Evolutionary conservation across 192 early-diverging fungal species (phyloP), one percentile per base, ranked within the genome.

Genomic region (Linnemannia zychae): DNA sequence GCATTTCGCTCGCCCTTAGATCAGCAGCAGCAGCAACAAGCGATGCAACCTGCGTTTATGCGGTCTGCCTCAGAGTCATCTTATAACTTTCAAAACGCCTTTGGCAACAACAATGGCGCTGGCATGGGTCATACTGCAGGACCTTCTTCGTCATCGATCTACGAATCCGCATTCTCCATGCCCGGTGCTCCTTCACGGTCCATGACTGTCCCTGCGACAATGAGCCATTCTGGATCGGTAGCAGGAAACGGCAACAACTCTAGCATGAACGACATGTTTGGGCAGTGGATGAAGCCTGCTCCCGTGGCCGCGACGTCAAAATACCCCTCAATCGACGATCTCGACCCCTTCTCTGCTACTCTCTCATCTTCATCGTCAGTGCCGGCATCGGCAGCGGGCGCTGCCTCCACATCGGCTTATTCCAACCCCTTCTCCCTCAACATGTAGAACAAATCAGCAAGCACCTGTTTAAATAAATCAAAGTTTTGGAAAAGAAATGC

Each of bases 271-370:
- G 80, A 76, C 47, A 76, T 82, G 80, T 82, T 82, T 82, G 74
- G 74, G 34, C 79, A 81, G 36, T 81, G 80, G 80, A 76, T 76
- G 57, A 75, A 82, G 37, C 80, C 80, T 24, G 66, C 67, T 20
- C 57, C 81, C 36, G 28, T 33, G 37, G 63, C 63, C 57, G 69
- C 81, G 33, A 76, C 38, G 28, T 63, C 75, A 60, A 83, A 77
- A 77, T 77, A 77, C 81, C 75, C 81, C 44, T 76, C 75, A 37
- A 82, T 82, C 68, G 74, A 82, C 37, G 81, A 77, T n/a, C 73
- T 83, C 18, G 81, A 77, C 50, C 75, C 81, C 0, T 77, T 77
- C 71, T 83, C 81, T 7, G 44, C 81, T 7, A 66, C 69, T 0
- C 37, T 76, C 0, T 40, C 74, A 17, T 22, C 81, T 1, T 72